phyloP scores from a whole-genome alignment of 306 rosid species.

The Mimosa pudica region DNA sequence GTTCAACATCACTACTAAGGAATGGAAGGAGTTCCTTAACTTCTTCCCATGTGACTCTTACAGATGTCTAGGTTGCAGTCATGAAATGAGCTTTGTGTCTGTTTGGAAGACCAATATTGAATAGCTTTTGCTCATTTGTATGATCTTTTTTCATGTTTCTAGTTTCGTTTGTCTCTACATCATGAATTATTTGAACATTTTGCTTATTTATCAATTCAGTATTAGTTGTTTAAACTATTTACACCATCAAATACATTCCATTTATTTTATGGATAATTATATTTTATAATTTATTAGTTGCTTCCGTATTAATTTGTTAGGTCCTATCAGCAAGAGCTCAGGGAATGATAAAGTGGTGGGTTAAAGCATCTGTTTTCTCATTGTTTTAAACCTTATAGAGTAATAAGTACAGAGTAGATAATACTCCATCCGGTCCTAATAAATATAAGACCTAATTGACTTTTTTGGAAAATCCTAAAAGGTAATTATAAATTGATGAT shows the following conservation, averaged over 20 bases:
- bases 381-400: not conserved
- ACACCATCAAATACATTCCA: not conserved
- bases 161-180: not conserved
- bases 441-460: too few species aligned
- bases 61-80: not conserved
- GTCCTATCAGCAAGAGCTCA: too few species aligned
- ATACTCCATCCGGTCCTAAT: too few species aligned
- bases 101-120: not conserved
- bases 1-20: not conserved
- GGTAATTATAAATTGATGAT: too few species aligned
- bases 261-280: not conserved
- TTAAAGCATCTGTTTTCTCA: not conserved
- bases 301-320: not conserved
- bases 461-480: too few species aligned
- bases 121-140: not conserved
- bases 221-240: too few species aligned
- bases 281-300: too few species aligned
- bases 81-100: not conserved
- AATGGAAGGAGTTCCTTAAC: not conserved
- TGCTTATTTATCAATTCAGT: not conserved
- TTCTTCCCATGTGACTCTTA: not conserved
- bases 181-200: not conserved
- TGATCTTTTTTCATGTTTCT: not conserved
- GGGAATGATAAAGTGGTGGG: too few species aligned
- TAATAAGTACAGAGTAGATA: too few species aligned